These are phyloP conservation scores for Aegilops bicornis DNA, from an alignment of 176 grass and related monocot species.

Conservation along the genomic window DNA sequence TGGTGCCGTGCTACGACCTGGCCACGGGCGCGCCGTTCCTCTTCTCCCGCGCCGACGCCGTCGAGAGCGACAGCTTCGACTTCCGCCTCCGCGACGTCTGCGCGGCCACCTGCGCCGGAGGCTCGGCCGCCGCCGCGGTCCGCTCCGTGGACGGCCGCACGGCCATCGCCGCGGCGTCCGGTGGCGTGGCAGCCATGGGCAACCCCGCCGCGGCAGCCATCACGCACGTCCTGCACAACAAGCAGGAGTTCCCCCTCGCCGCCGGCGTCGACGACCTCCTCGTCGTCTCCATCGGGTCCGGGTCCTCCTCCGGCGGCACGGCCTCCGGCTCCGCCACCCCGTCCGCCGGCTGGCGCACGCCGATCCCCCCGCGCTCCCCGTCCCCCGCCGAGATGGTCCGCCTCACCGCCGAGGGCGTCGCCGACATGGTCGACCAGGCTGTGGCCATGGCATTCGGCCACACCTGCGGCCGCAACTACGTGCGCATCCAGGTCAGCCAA, in stretches of 20 bases:
- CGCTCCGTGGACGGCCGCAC: conserved; percentile 51
- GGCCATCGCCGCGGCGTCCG: conserved; percentile 54
- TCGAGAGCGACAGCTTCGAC: conserved; percentile 84
- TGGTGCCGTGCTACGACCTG: conserved; percentile 85
- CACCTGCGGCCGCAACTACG: conserved; percentile 56
- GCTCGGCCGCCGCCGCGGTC: not conserved
- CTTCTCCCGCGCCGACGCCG: conserved; percentile 93
- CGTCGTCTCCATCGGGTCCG: conserved; percentile 70
- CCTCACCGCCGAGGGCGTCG: conserved; percentile 74
- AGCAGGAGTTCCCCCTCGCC: conserved; percentile 86
- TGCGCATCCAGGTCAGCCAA: conserved; percentile 64
- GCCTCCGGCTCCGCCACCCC: conserved; percentile 1
- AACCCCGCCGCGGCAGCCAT: conserved; percentile 81
- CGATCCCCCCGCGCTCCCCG: conserved; percentile 39
- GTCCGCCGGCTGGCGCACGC: conserved; percentile 22
- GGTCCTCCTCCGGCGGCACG: not conserved
- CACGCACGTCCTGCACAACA: conserved; percentile 85
- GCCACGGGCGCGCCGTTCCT: conserved; percentile 68
- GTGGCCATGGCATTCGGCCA: conserved; percentile 74
- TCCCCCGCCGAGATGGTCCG: conserved; percentile 61
- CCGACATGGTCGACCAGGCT: conserved; percentile 85
- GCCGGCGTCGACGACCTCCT: conserved; percentile 73
- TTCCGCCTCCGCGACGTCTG: conserved; percentile 89
- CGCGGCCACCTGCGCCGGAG: conserved; percentile 63
- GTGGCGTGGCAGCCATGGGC: conserved; percentile 66